These are phyloP conservation scores for Phaseolus lunatus DNA, from an alignment of 306 rosid species.

Conservation along the genomic window DNA sequence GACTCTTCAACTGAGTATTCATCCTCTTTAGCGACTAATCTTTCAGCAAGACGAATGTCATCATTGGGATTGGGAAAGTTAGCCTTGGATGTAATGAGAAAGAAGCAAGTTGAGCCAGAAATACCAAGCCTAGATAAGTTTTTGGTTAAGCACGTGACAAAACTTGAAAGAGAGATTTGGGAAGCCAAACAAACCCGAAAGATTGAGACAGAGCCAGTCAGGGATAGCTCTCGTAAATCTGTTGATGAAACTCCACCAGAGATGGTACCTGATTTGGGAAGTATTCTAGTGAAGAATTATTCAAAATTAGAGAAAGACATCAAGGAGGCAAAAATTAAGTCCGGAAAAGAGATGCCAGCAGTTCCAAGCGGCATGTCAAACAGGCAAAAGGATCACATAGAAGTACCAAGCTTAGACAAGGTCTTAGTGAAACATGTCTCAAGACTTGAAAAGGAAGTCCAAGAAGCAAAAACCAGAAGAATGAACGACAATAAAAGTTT, in stretches of 20 bases:
- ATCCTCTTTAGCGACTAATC: slow-evolving; percentile 46
- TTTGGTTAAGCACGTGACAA: slow-evolving; percentile 82
- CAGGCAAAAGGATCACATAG: slow-evolving; percentile 53
- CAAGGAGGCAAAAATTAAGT: slow-evolving; percentile 52
- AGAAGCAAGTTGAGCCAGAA: slow-evolving; percentile 62
- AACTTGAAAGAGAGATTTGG: slow-evolving; percentile 83
- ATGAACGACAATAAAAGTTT: slow-evolving; percentile 39
- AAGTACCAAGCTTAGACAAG: slow-evolving; percentile 79
- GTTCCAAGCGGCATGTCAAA: slow-evolving; percentile 38
- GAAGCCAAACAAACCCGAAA: slow-evolving; percentile 74
- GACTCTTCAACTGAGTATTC: slow-evolving; percentile 51
- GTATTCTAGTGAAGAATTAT: slow-evolving; percentile 58
- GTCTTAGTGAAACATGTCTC: slow-evolving; percentile 82
- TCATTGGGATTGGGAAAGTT: slow-evolving; percentile 52
- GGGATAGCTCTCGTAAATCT: slow-evolving; percentile 44
- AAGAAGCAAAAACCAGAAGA: slow-evolving; percentile 75
- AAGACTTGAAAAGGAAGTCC: slow-evolving; percentile 82
- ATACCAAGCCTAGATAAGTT: slow-evolving; percentile 90
- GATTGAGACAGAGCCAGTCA: slow-evolving; percentile 52
- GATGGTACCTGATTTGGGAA: slow-evolving; percentile 59
- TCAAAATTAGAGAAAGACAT: slow-evolving; percentile 60
- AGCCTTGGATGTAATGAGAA: slow-evolving; percentile 53
- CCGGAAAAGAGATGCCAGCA: slow-evolving; percentile 43
- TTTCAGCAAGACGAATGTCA: slow-evolving; percentile 59
- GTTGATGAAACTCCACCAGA: slow-evolving; percentile 47